A percentile compares a stretch with the other conserved stretches of the same genome.
Conservation (phyloP, 176 grass and related monocot species). For the Triticum aestivum region DNA sequence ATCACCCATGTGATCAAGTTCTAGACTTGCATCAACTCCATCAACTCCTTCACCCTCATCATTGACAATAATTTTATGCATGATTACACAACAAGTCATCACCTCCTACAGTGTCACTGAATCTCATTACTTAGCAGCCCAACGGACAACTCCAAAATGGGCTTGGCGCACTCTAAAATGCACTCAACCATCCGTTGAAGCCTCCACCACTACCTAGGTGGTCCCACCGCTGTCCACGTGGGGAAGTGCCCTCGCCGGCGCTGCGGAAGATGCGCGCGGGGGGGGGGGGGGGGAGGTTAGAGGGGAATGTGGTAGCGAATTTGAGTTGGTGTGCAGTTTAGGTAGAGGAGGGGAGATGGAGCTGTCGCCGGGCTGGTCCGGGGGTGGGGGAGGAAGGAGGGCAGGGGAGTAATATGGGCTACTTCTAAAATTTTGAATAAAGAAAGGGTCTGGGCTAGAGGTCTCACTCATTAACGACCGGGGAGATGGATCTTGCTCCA, state of each 20-base stretch:
- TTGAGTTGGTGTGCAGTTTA: conserved; percentile 5
- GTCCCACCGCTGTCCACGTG: not conserved
- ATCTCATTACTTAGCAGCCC: no score
- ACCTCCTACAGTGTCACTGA: no score
- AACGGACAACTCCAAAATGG: no score
- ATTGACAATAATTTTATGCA: no score
- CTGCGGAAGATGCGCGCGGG: not conserved
- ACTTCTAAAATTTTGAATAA: conserved; percentile 57
- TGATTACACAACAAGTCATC: no score
- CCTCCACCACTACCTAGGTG: not conserved
- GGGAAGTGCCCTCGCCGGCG: not conserved
- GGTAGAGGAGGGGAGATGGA: conserved; percentile 56
- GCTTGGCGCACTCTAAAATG: no score
- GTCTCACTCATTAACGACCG: not conserved
- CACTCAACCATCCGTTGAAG: no score
- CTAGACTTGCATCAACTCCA: no score
- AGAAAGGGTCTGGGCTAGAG: not conserved
- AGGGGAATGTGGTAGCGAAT: conserved; percentile 37
- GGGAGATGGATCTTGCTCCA: not conserved
- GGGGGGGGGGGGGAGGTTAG: not conserved
- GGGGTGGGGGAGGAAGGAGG: not conserved
- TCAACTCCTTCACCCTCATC: no score
- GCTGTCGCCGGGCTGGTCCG: conserved; percentile 35
- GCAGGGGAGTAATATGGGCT: not conserved
- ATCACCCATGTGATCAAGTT: no score